phyloP scores from a whole-genome alignment of 164 flowering plant genomes.

The Chimonanthus salicifolius region DNA sequence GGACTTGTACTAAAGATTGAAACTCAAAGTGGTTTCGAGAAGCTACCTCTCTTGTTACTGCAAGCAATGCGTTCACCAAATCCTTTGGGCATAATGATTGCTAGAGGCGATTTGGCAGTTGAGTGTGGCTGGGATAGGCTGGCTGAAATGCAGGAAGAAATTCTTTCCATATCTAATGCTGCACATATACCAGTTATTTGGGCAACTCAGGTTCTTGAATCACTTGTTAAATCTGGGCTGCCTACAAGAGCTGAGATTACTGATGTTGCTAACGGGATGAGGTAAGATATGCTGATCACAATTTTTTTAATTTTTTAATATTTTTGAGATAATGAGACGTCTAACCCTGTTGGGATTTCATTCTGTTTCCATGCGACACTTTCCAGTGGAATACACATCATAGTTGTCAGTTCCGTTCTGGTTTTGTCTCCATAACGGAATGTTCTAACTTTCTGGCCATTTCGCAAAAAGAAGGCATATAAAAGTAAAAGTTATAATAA shows the following conservation, averaged over 20 bases:
- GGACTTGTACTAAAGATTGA: constrained; percentile 66
- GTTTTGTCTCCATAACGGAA: too few relatives aligned
- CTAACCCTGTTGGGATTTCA: not conserved
- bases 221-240: constrained; percentile 60
- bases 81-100: constrained; percentile 68
- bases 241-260: constrained; percentile 73
- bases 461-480: too few relatives aligned
- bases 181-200: constrained; percentile 65
- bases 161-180: constrained; percentile 49
- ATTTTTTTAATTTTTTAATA: not conserved
- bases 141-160: constrained; percentile 62
- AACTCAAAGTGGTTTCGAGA: constrained; percentile 59
- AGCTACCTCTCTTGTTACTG: constrained; percentile 46
- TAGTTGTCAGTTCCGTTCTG: too few relatives aligned
- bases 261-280: constrained; percentile 55
- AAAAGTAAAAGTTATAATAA: too few relatives aligned
- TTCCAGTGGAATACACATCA: too few relatives aligned
- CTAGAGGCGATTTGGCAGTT: constrained; percentile 79
- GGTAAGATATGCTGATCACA: constrained; percentile 27
- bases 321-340: too few relatives aligned
- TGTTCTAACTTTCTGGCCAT: too few relatives aligned
- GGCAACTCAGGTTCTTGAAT: constrained; percentile 78
- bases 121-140: constrained; percentile 75
- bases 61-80: constrained; percentile 62
- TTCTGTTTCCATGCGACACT: not conserved